A percentile compares a stretch with the other conserved stretches of the same genome.
Evolutionary conservation across 495 filamentous ascomycete species (phyloP).

Genomic region (Hypoxylon subgilvum): DNA sequence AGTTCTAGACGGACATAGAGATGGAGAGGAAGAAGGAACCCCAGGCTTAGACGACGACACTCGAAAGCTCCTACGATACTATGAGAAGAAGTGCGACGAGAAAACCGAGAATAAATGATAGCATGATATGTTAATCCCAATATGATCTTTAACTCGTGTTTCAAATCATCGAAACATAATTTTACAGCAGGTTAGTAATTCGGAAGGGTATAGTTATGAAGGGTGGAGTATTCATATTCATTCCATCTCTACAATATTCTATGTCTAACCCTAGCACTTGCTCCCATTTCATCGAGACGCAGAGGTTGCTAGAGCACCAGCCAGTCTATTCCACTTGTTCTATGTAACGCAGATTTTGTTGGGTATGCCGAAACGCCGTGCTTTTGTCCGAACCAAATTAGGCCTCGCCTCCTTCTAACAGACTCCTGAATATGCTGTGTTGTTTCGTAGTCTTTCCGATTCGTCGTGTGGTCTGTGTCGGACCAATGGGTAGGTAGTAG

Average conservation of each 20-base stretch:
- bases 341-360: slow-evolving; percentile 33
- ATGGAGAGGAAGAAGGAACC: background rate
- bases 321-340: slow-evolving; percentile 20
- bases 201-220: no score
- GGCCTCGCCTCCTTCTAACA: slow-evolving; percentile 6
- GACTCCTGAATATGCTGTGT: slow-evolving; percentile 35
- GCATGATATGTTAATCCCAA: no score
- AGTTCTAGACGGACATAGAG: slow-evolving; percentile 40
- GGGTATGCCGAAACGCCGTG: slow-evolving; percentile 46
- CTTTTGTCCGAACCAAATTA: slow-evolving; percentile 33
- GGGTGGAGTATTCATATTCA: slow-evolving; percentile 26
- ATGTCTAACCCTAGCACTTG: slow-evolving; percentile 11
- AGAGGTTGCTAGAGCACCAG: slow-evolving; percentile 1
- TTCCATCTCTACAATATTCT: slow-evolving; percentile 17
- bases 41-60: slow-evolving; percentile 47
- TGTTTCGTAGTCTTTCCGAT: slow-evolving; percentile 33
- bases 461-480: slow-evolving; percentile 15
- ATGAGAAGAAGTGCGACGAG: slow-evolving; percentile 45
- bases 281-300: background rate
- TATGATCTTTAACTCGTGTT: no score
- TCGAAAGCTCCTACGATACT: slow-evolving; percentile 41
- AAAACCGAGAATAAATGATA: slow-evolving; percentile 2
- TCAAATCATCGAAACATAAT: no score
- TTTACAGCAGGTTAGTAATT: no score
- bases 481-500: slow-evolving; percentile 3